Conservation (phyloP, 2,329 filamentous ascomycete genomes). For the Bipolaris cookei region DNA sequence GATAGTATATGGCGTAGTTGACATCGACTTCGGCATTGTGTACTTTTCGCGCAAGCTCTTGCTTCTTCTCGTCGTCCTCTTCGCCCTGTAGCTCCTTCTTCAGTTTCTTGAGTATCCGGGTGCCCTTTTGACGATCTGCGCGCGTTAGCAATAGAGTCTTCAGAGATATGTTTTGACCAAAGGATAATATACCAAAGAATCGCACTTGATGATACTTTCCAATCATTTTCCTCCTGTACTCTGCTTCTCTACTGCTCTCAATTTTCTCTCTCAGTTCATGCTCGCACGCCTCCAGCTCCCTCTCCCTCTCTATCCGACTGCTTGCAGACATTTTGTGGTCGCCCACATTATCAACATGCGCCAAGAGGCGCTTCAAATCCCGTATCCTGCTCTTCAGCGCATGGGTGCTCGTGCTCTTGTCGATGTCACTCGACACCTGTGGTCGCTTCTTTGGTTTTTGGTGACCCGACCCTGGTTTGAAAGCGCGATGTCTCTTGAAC, state of each 20-base stretch:
- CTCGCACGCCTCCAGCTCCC: constrained; percentile 71
- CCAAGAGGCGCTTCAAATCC: constrained; percentile 70
- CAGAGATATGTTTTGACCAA: neutral
- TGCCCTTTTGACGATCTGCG: constrained; percentile 74
- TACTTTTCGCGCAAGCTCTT: constrained; percentile 61
- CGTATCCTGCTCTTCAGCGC: constrained; percentile 75
- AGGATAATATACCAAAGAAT: constrained; percentile 72
- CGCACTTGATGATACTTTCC: constrained; percentile 81
- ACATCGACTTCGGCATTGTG: constrained; percentile 75
- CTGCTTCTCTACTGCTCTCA: constrained; percentile 59
- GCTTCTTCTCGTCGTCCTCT: constrained; percentile 59
- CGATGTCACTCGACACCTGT: constrained; percentile 30
- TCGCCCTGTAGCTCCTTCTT: constrained; percentile 61
- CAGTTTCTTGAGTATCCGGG: constrained; percentile 69
- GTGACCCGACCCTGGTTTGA: constrained; percentile 25
- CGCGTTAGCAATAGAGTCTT: constrained; percentile 7
- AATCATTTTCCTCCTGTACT: constrained; percentile 74
- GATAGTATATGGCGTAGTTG: constrained; percentile 76
- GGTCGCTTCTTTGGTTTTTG: constrained; percentile 27
- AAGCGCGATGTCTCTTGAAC: constrained; percentile 36
- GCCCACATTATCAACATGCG: constrained; percentile 59
- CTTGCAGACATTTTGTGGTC: constrained; percentile 65
- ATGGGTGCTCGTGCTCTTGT: constrained; percentile 53
- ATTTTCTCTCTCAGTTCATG: constrained; percentile 62
- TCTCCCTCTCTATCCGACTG: constrained; percentile 71